phyloP scores from a whole-genome alignment of 2,329 filamentous ascomycete species.

The Xylaria polymorpha region DNA sequence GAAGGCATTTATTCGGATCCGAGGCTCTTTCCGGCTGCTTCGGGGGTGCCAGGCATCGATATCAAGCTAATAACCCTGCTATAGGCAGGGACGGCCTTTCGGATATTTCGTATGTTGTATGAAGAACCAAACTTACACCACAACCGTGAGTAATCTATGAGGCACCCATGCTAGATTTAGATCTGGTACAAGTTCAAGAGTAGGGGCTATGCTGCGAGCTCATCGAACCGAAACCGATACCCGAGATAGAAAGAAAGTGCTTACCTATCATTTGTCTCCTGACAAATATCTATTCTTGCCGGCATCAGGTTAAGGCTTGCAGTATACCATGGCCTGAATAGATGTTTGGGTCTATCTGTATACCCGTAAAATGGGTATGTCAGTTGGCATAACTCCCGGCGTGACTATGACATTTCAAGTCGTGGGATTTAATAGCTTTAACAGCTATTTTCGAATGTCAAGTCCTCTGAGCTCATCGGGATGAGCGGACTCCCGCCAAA shows the following conservation, averaged over 20 bases:
- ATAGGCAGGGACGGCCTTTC: background rate
- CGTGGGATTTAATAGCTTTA: background rate
- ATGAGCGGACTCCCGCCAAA: background rate
- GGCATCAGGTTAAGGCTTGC: background rate
- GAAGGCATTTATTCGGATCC: constrained; percentile 42
- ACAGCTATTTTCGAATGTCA: background rate
- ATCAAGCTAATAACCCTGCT: too few species aligned
- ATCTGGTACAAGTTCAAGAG: background rate
- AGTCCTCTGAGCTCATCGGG: background rate
- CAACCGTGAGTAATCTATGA: background rate
- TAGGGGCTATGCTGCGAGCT: background rate
- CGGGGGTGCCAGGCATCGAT: constrained; percentile 30
- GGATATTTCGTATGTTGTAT: background rate
- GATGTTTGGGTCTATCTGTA: background rate
- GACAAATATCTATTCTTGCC: background rate
- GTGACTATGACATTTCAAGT: background rate
- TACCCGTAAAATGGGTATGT: background rate
- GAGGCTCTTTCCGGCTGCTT: constrained; percentile 37
- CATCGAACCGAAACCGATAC: background rate
- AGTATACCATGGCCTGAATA: background rate
- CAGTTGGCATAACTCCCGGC: background rate
- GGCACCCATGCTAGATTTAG: background rate
- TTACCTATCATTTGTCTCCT: background rate
- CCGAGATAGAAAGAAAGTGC: background rate
- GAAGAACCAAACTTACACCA: background rate